phyloP scores from a whole-genome alignment of 306 rosid species.

The Quercus cerris region DNA sequence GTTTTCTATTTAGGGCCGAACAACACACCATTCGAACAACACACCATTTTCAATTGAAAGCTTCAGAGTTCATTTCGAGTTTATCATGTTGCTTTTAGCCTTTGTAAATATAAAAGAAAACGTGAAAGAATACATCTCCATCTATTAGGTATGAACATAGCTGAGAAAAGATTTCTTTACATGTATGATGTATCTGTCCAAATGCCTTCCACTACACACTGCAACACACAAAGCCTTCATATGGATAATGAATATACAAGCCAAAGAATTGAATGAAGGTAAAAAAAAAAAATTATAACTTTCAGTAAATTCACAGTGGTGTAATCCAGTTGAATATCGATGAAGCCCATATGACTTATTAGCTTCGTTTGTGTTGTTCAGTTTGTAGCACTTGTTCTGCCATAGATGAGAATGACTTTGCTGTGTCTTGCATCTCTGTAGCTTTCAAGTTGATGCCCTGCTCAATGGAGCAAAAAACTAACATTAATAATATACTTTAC shows the following conservation, averaged over 20 bases:
- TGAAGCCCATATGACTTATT: constrained; percentile 2
- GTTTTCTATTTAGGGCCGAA: neutral
- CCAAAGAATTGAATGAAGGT: neutral
- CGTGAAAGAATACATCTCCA: neutral
- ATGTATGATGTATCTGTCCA: neutral
- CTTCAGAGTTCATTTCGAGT: neutral
- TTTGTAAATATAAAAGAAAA: neutral
- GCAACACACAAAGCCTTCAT: neutral
- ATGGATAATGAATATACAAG: neutral
- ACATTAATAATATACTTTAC: neutral
- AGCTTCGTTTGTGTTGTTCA: constrained; percentile 50
- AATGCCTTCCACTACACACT: neutral
- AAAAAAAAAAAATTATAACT: constrained; percentile 3
- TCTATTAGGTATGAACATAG: neutral
- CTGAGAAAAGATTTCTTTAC: neutral
- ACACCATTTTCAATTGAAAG: neutral
- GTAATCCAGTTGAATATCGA: neutral
- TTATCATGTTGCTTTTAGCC: neutral
- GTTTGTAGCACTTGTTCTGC: constrained; percentile 69
- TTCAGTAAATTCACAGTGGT: neutral
- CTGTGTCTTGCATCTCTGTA: constrained; percentile 74
- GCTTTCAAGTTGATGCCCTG: constrained; percentile 60
- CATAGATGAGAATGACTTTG: constrained; percentile 77
- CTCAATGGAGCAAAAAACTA: constrained; percentile 5
- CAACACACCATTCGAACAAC: no score